Evolutionary conservation across 306 rosid species (phyloP), one percentile per base, ranked within the genome.

Genomic region (Elaeagnus macrophylla): DNA sequence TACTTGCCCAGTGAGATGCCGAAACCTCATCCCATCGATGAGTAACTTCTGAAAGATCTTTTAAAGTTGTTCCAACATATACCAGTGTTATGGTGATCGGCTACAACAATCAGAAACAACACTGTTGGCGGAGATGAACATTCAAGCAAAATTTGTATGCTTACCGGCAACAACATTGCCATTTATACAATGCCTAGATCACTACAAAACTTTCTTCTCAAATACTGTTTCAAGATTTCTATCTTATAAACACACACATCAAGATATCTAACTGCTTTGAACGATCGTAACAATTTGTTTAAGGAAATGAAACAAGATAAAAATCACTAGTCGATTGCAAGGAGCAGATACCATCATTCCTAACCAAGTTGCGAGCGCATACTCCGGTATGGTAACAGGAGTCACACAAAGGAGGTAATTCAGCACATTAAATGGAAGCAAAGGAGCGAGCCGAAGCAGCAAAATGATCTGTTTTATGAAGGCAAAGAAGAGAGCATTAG

Each of bases 11-110:
- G 40, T 70, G 79, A 60, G 66, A 49, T 60, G 75, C 72, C 37
- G 86, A 79, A 59, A 77, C 44, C 67, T 79, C 79, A 56, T 56
- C 53, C 94, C 86, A 79, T 53, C 75, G 84, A 53, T 81, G 79
- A 20, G 75, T 74, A 10, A 81, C 76, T 48, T 69, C 84, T 25
- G 81, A 74, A 54, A 85, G 80, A 67, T 81, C 81, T 72, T 81
- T 72, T 14, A 85, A 55, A 35, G 94, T 77, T 66, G 75, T 76
- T 71, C 82, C 82, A 50, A 81, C 59, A 60, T 81, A 81, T 48
- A 73, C 79, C 37, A 71, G 71, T 18, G 82, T 77, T 65, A 85
- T 60, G 41, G 82, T 72, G 45, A 79, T 63, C 48, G 89, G 86
- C 94, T 81, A 70, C 43, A 64, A 32, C 57, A 47, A 62, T 37